Evolutionary conservation across 2,329 filamentous ascomycete species (phyloP).

Genomic region (Neonectria coccinea): DNA sequence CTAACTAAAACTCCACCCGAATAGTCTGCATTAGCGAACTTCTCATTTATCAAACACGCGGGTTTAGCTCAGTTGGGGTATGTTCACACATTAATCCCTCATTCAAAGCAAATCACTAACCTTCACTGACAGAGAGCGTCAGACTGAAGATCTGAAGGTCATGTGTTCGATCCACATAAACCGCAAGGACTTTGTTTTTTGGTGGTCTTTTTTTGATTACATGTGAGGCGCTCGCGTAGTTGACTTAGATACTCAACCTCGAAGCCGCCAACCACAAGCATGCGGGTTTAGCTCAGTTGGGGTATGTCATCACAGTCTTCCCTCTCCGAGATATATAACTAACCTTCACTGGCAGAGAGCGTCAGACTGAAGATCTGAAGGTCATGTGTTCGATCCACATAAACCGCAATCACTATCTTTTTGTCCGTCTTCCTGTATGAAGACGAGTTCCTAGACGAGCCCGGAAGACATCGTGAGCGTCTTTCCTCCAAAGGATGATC

Average conservation of each 20-base stretch:
- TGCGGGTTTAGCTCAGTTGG: constrained; percentile 21
- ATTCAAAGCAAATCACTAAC: constrained; percentile 21
- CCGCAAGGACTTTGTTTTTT: too few relatives aligned
- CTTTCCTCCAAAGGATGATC: neutral
- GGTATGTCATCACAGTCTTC: constrained; percentile 17
- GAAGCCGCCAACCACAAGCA: too few relatives aligned
- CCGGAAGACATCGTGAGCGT: neutral
- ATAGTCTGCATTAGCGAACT: constrained; percentile 1
- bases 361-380: constrained; percentile 31
- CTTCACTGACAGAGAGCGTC: constrained; percentile 30
- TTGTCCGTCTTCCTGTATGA: neutral
- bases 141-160: constrained; percentile 33
- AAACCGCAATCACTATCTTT: constrained; percentile 23
- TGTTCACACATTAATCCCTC: constrained; percentile 21
- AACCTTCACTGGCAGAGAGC: constrained; percentile 18
- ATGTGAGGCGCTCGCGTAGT: too few relatives aligned
- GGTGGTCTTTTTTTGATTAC: too few relatives aligned
- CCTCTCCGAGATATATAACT: neutral
- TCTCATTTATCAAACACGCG: constrained; percentile 5
- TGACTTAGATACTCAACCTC: too few relatives aligned
- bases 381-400: constrained; percentile 30
- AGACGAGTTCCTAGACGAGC: neutral
- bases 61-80: constrained; percentile 33
- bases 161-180: constrained; percentile 23
- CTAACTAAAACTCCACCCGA: neutral